Evolutionary conservation across 306 rosid species (phyloP).

Genomic region (Cucurbita maxima): DNA sequence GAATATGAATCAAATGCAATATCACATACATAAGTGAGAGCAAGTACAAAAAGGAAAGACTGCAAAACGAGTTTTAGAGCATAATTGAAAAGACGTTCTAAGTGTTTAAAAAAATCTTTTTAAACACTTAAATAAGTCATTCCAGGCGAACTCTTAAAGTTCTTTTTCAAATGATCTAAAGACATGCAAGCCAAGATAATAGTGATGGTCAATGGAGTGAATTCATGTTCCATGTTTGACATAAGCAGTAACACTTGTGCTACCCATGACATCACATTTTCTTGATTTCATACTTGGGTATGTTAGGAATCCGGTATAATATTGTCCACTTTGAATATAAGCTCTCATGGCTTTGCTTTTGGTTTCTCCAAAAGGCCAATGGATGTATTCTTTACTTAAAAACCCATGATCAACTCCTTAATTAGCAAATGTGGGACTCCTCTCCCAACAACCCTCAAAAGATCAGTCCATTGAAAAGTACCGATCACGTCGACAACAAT

Average conservation of each 20-base stretch:
- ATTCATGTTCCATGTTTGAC: slow-evolving; percentile 11
- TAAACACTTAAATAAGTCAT: too few relatives aligned
- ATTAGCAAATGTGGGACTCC: too few relatives aligned
- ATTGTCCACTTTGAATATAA: too few relatives aligned
- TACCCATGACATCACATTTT: slow-evolving; percentile 21
- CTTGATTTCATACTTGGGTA: neutral
- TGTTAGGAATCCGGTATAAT: too few relatives aligned
- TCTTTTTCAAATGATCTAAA: neutral
- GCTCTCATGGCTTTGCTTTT: too few relatives aligned
- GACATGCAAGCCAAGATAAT: slow-evolving; percentile 23
- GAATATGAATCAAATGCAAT: neutral
- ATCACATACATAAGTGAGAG: neutral
- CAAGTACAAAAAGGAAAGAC: neutral
- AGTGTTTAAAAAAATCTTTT: too few relatives aligned
- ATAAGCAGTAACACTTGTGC: slow-evolving; percentile 27
- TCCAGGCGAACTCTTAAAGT: too few relatives aligned
- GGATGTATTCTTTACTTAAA: too few relatives aligned
- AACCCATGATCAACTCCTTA: too few relatives aligned
- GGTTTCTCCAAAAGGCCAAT: too few relatives aligned
- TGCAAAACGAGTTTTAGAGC: neutral
- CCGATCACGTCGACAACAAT: neutral
- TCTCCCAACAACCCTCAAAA: too few relatives aligned
- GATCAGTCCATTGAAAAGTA: neutral
- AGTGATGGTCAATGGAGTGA: slow-evolving; percentile 20
- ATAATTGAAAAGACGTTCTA: too few relatives aligned